A percentile compares a stretch with the other conserved stretches of the same genome.
Evolutionary conservation across 1,139 yeast genomes (phyloP).

Genomic region (Sugiyamaella japonica): DNA sequence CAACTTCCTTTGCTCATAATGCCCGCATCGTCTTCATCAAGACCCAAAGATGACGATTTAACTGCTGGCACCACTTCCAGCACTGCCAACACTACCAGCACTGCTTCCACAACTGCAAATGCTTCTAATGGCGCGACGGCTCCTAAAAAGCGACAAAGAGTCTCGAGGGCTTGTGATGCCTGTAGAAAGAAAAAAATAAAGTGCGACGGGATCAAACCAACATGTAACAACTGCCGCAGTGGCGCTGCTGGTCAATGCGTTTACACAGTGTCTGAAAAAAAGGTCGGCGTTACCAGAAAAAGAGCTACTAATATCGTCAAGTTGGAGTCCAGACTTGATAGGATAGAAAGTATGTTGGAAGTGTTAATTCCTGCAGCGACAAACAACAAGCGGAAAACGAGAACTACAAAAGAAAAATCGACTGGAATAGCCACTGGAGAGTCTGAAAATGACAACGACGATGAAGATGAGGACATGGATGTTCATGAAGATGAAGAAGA

Average conservation of each 20-base stretch:
- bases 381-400: neutral
- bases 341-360: constrained; percentile 38
- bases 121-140: neutral
- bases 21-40: neutral
- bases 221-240: constrained; percentile 59
- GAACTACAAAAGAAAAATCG: constrained; percentile 6
- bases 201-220: constrained; percentile 71
- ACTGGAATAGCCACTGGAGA: constrained; percentile 13
- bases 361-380: constrained; percentile 27
- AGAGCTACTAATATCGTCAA: constrained; percentile 33
- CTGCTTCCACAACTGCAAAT: neutral
- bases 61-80: neutral
- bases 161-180: constrained; percentile 53
- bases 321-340: constrained; percentile 37
- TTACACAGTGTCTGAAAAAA: constrained; percentile 37
- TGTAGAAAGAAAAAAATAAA: constrained; percentile 71
- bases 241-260: constrained; percentile 39
- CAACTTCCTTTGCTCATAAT: neutral
- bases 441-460: constrained; percentile 12
- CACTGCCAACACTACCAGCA: neutral
- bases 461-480: constrained; percentile 11
- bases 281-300: constrained; percentile 31
- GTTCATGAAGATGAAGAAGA: constrained; percentile 17
- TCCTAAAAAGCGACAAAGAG: constrained; percentile 38
- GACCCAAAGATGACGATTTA: neutral